Evolutionary conservation across 2,329 filamentous ascomycete genomes (phyloP), one percentile per base, ranked within the genome.

Genomic region (Fusarium sp.): DNA sequence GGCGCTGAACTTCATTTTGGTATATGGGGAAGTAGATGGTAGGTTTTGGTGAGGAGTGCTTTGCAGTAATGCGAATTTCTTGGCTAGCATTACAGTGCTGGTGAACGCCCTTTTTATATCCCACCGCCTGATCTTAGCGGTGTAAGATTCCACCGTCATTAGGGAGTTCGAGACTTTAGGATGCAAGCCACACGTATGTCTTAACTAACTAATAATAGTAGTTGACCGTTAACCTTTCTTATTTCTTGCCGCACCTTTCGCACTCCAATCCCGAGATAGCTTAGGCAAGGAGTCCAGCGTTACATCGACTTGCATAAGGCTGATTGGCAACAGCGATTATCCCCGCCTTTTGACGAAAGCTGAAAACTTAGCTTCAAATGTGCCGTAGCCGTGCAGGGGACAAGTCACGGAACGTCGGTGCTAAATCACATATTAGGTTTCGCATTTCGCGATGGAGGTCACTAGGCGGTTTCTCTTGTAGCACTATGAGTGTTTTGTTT

Each of bases 1-100:
- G 9, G 47, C 9, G 44, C 36, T 56, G 39, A 66, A 50, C 32
- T 56, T 65, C 63, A 66, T 66, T 1, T n/a, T 61, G 55, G n/a
- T 4, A 6, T 15, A 6, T 30, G 12, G 14, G 12, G 12, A 15
- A 7, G 15, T 28, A 10, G 7, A 28, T 28, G 26, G 10, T 9
- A 28, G 9, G 7, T 28, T 28, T 28, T 23, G 23, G 23, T 23
- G 23, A 23, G 23, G 23, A 23, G 23, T 23, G 23, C 23, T 23
- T 23, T 7, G 23, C 23, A 7, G 23, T 23, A 23, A n/a, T n/a
- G n/a, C n/a, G n/a, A 26, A 26, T 26, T 26, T 26, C 9, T 26
- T 6, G 11, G 6, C 30, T 32, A 12, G 4, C 30, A 9, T 26
- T 7, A 17, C n/a, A 9, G 11, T 17, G 20, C 32, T 28, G 14